Evolutionary conservation across 2,329 filamentous ascomycete genomes (phyloP), one percentile per base, ranked within the genome.

Genomic region (Arthrinium puccinioides): DNA sequence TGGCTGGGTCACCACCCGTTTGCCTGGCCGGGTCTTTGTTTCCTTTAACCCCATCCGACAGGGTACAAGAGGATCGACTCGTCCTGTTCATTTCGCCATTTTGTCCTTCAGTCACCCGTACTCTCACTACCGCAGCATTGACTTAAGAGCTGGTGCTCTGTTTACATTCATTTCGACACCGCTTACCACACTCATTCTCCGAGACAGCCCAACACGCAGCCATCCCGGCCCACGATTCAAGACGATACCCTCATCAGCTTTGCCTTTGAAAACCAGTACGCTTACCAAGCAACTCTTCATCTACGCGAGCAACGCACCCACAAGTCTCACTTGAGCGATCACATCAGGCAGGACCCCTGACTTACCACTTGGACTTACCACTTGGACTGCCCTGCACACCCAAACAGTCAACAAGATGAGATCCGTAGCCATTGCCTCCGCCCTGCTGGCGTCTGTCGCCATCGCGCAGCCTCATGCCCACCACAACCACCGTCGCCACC

Each of bases 391-490:
- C 39, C 43, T 30, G 25, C 28, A 27, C 26, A 37, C 32, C 39
- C 44, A 20, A 36, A 29, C n/a, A 23, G 52, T 33, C 41, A 38
- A 40, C 54, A 62, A 40, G 34, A 72, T 72, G 69, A 72, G 69
- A 62, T 60, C 64, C n/a, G 42, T 55, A 32, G 54, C 57, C 20
- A 39, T 68, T 42, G 48, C 62, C 49, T 52, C 62, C 57, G 62
- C 61, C 48, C 48, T 65, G 37, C 48, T 70, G 53, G 66, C 67
- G 45, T 60, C 66, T 27, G 45, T 60, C 37, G 70, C 63, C 47
- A 53, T 67, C 40, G 74, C 74, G 45, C 68, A 76, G 56, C 73
- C 73, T 41, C 66, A 56, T 28, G 60, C 60, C 40, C 62, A 62
- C 41, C 55, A 62, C 45, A 56, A 63, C 46, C 57, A 58, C 42